phyloP scores from a whole-genome alignment of 441 rosid genomes.

The Croton setiger region DNA sequence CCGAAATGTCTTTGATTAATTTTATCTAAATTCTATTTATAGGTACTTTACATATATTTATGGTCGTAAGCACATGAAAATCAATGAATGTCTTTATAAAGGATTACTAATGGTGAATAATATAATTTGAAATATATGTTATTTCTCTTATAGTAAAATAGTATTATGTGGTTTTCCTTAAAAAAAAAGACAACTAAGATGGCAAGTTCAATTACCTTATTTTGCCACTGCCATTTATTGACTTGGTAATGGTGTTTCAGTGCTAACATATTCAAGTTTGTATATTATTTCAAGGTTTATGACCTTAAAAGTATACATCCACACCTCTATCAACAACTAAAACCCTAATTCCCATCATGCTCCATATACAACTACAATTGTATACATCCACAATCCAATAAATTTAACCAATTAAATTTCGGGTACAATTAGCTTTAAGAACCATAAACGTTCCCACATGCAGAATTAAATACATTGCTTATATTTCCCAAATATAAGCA shows the following conservation, averaged over 20 bases:
- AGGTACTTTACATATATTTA: no score
- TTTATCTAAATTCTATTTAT: no score
- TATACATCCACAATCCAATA: neutral
- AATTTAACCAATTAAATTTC: neutral
- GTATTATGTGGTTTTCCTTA: conserved; percentile 78
- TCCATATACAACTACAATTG: neutral
- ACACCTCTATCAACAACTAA: neutral
- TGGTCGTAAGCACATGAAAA: no score
- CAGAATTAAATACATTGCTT: no score
- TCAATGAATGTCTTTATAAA: no score
- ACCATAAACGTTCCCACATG: neutral
- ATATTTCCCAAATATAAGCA: no score
- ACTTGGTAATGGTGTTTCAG: neutral
- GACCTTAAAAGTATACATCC: neutral
- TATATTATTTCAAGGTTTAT: neutral
- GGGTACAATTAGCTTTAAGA: neutral
- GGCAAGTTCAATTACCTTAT: conserved; percentile 36
- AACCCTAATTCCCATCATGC: no score
- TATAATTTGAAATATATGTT: no score
- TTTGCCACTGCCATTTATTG: neutral
- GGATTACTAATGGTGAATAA: no score
- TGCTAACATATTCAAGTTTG: neutral
- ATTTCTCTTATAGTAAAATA: no score
- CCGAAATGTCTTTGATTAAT: no score
- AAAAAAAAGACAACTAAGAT: conserved; percentile 61